phyloP scores from a whole-genome alignment of 148 eudicot species.

The Vaccinium macrocarpon region DNA sequence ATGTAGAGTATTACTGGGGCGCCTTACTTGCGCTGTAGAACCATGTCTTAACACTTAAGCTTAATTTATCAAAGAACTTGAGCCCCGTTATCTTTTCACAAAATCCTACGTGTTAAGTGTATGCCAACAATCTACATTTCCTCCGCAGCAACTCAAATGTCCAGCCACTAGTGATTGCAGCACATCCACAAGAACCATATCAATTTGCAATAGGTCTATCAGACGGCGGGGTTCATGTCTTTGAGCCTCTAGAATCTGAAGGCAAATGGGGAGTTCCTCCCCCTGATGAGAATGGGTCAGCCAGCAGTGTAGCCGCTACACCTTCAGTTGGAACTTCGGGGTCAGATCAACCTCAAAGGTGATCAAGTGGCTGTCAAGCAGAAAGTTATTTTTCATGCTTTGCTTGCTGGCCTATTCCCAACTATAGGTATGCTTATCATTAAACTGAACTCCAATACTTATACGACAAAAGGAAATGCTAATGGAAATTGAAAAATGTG shows the following conservation, averaged over 20 bases:
- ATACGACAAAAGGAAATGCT: neutral
- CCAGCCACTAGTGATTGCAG: conserved; percentile 80
- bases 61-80: neutral
- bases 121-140: neutral
- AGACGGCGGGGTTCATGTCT: conserved; percentile 83
- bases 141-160: conserved; percentile 61
- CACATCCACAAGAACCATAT: conserved; percentile 82
- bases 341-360: conserved; percentile 79
- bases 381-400: conserved; percentile 11
- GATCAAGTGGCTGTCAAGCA: conserved; percentile 25
- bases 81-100: neutral
- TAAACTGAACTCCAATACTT: neutral
- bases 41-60: neutral
- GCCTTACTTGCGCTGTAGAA: neutral
- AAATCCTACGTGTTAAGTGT: neutral
- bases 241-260: conserved; percentile 83
- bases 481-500: neutral
- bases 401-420: conserved; percentile 17
- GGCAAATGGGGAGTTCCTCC: conserved; percentile 81
- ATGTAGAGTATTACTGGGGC: neutral
- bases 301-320: conserved; percentile 52
- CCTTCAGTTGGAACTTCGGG: conserved; percentile 70
- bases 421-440: conserved; percentile 19
- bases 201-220: conserved; percentile 89
- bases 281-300: conserved; percentile 72